Evolutionary conservation across 73 alveolate species (phyloP), one percentile per base, ranked within the genome.

Genomic region (Halteria grandinella): DNA sequence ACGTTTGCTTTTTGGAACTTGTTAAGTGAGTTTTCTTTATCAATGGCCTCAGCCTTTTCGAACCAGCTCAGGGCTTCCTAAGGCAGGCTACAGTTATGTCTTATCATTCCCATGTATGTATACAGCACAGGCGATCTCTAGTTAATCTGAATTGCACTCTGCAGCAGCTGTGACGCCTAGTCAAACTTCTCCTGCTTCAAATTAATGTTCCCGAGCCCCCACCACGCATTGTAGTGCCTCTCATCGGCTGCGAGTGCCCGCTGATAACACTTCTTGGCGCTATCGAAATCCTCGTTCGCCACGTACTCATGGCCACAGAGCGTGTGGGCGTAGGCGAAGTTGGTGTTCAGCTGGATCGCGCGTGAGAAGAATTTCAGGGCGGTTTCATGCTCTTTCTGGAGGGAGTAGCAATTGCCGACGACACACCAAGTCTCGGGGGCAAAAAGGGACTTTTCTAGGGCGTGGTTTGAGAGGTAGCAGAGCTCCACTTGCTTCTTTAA

Each of bases 191-290:
- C 98, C 74, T 94, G 89, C 58, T 95, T 95, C 78, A 93, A 78
- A 83, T 85, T 91, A 18, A 95, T 95, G 89, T 95, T 91, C 43
- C 99, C 99, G 4, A 95, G 90, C n/a, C 99, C 99, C 99, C 99
- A 95, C 98, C 98, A 95, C 8, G 99, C 97, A 58, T 95, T 95
- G 39, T 92, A 94, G 47, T 95, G 97, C 52, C 99, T 73, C 28
- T 90, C 97, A 73, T 95, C 97, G 43, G 83, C 88, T 49, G 93
- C 55, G 71, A 89, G 52, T 15, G 98, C 99, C 71, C 79, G 71
- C 59, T 89, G 74, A 71, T 92, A 95, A 64, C 94, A 90, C 57
- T 59, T 91, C 88, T 92, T 89, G 1, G 96, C 97, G 83, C 92
- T 81, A 32, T 90, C 96, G 54, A 89, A 90, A 85, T 95, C 93